These are phyloP conservation scores for Acer negundo DNA, from an alignment of 345 rosid genomes.

Conservation along the genomic window DNA sequence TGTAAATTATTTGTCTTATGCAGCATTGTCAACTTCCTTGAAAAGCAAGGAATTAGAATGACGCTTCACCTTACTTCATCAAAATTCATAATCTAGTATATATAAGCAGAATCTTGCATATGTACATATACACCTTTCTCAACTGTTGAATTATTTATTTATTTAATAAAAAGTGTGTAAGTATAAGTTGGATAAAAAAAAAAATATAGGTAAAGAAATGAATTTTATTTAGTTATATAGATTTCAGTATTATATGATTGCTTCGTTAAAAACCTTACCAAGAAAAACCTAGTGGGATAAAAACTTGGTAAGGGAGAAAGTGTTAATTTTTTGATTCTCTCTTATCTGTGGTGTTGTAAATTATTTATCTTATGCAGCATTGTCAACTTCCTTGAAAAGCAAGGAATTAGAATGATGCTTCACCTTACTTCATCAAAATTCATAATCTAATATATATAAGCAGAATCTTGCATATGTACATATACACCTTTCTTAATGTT, in stretches of 20 bases:
- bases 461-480: background rate
- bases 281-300: too few relatives aligned
- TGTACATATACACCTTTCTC: background rate
- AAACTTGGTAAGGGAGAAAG: too few relatives aligned
- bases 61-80: slow-evolving; percentile 9
- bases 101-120: background rate
- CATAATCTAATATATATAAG: background rate
- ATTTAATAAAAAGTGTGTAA: too few relatives aligned
- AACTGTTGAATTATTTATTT: too few relatives aligned
- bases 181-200: too few relatives aligned
- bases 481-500: background rate
- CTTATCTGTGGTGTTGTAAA: background rate
- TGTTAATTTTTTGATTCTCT: background rate
- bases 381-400: background rate
- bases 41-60: background rate
- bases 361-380: background rate
- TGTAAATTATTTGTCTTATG: background rate
- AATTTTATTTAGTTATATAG: too few relatives aligned
- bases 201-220: too few relatives aligned
- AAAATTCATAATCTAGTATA: background rate
- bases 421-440: slow-evolving; percentile 8
- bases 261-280: too few relatives aligned
- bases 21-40: slow-evolving; percentile 1
- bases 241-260: too few relatives aligned
- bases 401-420: background rate